Percentiles rank a stretch among this genome's conserved stretches.
phyloP scores from a whole-genome alignment of 257 asterid species.

The Solanum dulcamara region DNA sequence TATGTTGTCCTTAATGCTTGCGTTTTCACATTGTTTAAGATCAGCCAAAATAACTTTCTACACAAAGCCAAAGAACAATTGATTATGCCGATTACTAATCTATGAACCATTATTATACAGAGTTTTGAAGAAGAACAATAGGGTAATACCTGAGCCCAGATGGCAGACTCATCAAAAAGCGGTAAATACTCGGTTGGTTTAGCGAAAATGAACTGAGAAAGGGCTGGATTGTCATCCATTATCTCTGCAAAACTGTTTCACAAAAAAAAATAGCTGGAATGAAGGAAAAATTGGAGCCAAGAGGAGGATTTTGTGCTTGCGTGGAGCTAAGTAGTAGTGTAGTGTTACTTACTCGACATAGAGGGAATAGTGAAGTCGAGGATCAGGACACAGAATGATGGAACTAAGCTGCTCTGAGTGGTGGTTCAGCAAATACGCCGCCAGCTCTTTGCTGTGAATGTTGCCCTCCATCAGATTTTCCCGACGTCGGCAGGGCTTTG shows the following conservation, averaged over 20 bases:
- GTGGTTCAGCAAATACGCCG: constrained; percentile 48
- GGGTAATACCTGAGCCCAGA: constrained; percentile 72
- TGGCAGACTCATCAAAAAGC: constrained; percentile 63
- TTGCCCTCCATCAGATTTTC: constrained; percentile 21
- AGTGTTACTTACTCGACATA: constrained; percentile 48
- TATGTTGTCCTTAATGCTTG: constrained; percentile 56
- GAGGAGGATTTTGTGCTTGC: neutral
- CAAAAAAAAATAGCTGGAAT: neutral
- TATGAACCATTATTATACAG: neutral
- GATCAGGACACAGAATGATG: constrained; percentile 54
- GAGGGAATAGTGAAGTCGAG: constrained; percentile 82
- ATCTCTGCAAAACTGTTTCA: constrained; percentile 65
- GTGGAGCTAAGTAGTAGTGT: neutral
- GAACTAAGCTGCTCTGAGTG: constrained; percentile 46
- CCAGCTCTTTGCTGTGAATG: constrained; percentile 45
- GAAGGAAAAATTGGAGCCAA: neutral
- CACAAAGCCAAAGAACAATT: constrained; percentile 6
- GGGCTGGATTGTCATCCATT: constrained; percentile 60
- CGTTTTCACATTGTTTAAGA: constrained; percentile 37
- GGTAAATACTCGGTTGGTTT: constrained; percentile 59
- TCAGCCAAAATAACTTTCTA: constrained; percentile 66
- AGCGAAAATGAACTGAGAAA: constrained; percentile 65
- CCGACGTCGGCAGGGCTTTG: neutral
- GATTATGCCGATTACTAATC: neutral
- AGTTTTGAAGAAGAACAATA: neutral